phyloP scores from a whole-genome alignment of 2,329 filamentous ascomycete species.

The Colletotrichum theobromicola region DNA sequence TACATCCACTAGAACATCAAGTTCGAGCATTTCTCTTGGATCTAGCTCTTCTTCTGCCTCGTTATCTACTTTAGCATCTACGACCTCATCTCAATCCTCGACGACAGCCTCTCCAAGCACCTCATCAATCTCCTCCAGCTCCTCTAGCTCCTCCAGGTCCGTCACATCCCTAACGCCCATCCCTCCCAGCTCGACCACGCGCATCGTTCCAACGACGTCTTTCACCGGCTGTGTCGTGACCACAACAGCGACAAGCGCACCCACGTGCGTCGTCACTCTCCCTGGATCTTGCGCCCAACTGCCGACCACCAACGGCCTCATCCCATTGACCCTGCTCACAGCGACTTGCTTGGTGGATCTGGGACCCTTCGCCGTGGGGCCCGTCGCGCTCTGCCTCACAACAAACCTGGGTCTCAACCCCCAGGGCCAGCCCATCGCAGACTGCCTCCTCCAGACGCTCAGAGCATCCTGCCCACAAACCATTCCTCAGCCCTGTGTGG shows the following conservation, averaged over 20 bases:
- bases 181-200: background rate
- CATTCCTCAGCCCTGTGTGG: background rate
- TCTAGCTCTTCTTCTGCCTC: background rate
- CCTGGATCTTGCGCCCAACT: background rate
- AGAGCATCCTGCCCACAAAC: background rate
- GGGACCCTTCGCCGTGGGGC: background rate
- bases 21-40: too few relatives aligned
- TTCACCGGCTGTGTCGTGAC: background rate
- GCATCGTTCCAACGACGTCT: background rate
- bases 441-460: background rate
- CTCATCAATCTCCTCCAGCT: background rate
- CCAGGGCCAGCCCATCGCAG: background rate
- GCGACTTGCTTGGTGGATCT: background rate
- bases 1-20: background rate
- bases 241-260: background rate
- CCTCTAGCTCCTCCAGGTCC: background rate
- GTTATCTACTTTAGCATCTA: background rate
- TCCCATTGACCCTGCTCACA: background rate
- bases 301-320: background rate
- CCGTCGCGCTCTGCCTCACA: background rate
- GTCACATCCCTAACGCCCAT: background rate
- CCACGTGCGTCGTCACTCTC: background rate
- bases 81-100: background rate
- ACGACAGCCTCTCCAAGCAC: background rate
- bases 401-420: background rate